Base-by-base conservation (phyloP, 148 eudicot species). In the Talinum fruticosum region DNA sequence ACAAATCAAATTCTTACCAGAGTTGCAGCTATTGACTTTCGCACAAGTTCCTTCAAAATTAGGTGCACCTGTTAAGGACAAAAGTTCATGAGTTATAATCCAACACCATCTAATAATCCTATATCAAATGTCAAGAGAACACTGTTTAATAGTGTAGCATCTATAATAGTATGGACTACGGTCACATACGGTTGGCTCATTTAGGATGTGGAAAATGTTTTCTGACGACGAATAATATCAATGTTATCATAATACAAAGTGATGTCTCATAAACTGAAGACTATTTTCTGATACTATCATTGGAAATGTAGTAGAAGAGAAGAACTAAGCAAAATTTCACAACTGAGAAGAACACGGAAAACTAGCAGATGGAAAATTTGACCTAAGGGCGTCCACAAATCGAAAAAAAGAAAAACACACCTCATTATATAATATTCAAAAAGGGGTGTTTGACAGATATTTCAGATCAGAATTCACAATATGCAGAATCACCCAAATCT, bases 21-120 rank as follows among this genome's bases (percentile, higher is more conserved):
- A 49, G 97, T 93, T 78, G 82, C 93, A 62, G 87, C 90, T 78
- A 96, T 80, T 4, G 97, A 93, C 87, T 91, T 96, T 86, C 99
- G 87, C 83, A 93, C 99, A 68, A 96, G 97, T 83, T 96, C 97
- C 82, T 96, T 96, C 78, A 96, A 83, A 80, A 96, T 76, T 59
- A 96, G 84, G 84, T 93, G 97, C 70, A 93, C 99, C 99, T 96
- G 89, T 61, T 69, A 66, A 80, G 33, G 28, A 51, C 61, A 75
- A 30, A 76, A 53, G 23, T 44, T 15, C 19, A 59, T 1, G 0
- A 19, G 72, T 35, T 79, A 45, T 53, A 66, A 21, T 15, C 57
- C 8, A 34, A 24, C 36, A 15, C 6, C 38, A 62, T 34, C 2
- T 32, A 5, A 14, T 16, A 35, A 62, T 35, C 15, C 29, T 15